phyloP scores from a whole-genome alignment of 805 yeast species.

The Wickerhamiella azyma region DNA sequence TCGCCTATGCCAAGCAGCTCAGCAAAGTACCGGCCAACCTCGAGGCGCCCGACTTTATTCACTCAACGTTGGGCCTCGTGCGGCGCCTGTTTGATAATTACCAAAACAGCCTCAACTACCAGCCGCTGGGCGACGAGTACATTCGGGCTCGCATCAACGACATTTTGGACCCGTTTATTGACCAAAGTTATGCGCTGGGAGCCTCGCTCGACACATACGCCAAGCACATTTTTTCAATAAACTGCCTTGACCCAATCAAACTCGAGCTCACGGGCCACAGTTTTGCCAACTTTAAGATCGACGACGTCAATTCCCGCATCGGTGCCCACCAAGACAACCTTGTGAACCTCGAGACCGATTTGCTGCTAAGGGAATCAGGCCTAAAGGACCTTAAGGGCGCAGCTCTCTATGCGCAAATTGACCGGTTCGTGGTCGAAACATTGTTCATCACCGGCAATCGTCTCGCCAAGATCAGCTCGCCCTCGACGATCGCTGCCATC shows the following conservation, averaged over 20 bases:
- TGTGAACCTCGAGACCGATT: conserved; percentile 19
- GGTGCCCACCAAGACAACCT: conserved; percentile 21
- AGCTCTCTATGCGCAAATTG: conserved; percentile 16
- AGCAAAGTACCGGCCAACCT: conserved; percentile 30
- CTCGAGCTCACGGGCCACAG: conserved; percentile 21
- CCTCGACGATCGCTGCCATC: neutral
- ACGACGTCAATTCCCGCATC: conserved; percentile 19
- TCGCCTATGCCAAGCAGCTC: conserved; percentile 23
- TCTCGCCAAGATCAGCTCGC: neutral
- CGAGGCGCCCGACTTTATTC: conserved; percentile 74
- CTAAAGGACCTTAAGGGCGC: conserved; percentile 7
- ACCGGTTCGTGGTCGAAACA: conserved; percentile 23
- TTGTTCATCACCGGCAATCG: neutral
- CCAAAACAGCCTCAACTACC: conserved; percentile 23
- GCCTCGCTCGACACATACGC: conserved; percentile 14
- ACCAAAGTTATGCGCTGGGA: conserved; percentile 21
- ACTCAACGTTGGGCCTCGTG: conserved; percentile 48
- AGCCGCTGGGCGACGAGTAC: conserved; percentile 8
- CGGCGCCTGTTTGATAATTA: conserved; percentile 41
- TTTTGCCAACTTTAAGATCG: conserved; percentile 23
- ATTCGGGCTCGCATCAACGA: conserved; percentile 19
- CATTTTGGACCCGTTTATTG: conserved; percentile 24
- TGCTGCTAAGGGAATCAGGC: conserved; percentile 19
- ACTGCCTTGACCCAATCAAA: conserved; percentile 26
- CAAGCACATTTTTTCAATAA: conserved; percentile 23